Base-by-base conservation (phyloP, 352 stramenopile genomes). In the Globisporangium cystogenes region DNA sequence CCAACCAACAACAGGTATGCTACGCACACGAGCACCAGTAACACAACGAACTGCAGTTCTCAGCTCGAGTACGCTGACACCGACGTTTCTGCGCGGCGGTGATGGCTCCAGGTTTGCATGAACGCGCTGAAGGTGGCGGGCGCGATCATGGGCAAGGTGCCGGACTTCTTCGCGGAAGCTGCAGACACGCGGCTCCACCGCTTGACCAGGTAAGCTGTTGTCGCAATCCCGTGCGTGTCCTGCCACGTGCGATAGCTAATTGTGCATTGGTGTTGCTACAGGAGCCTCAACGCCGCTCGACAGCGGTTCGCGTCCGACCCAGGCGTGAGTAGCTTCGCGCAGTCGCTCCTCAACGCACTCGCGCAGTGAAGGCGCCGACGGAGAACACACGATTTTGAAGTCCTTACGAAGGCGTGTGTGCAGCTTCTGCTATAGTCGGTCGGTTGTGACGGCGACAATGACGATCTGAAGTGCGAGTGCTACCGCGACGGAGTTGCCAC, bases 121-220 rank as follows among this genome's bases (percentile, higher is more conserved):
- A 80, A 67, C 45, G 68, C 73, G 0, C 55, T 90, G 7, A 88
- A 87, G 51, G 62, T 88, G 5, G 44, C 83, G 12, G 75, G 71
- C 8, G 75, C 66, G 5, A 47, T 90, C 14, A 67, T 88, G 41
- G 67, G 67, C 31, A 83, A 86, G 18, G 36, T 85, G 20, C 61
- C 69, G 3, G 57, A 59, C 20, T 70, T 82, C 29, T 67, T 82
- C 55, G 45, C 37, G 3, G 46, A 57, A 27, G 35, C 80, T 10
- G 39, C 59, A 35, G 43, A 58, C 36, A 31, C 48, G 41, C 51
- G 71, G 14, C 44, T 69, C 3, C 48, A 74, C 4, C 58, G 39
- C 4, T 50, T 85, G 5, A 64, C 70, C 49, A 61, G 60, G 74
- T 84, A 11, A 39, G 33, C 29, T 35, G 57, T 7, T 31, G 49